phyloP scores from a whole-genome alignment of 768 basidiomycete genomes.

The Boletus coccyginus region DNA sequence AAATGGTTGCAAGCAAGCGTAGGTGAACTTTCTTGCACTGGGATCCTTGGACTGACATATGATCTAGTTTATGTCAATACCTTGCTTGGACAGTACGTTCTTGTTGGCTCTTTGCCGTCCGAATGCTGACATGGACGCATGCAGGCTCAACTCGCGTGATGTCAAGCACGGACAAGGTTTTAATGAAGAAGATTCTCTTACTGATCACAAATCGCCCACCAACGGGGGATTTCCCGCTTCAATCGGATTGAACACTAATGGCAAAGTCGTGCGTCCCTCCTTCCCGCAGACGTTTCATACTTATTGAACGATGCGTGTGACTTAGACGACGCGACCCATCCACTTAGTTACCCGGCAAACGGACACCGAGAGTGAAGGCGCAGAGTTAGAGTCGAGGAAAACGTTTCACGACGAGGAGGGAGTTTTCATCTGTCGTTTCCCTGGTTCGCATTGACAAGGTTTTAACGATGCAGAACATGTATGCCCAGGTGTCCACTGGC shows the following conservation, averaged over 20 bases:
- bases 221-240: background rate
- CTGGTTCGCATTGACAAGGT: background rate
- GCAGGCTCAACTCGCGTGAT: conserved; percentile 27
- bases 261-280: conserved; percentile 16
- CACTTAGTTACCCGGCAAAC: conserved; percentile 1
- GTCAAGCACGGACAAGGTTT: conserved; percentile 17
- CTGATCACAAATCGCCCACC: background rate
- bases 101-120: background rate
- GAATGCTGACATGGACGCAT: background rate
- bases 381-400: conserved; percentile 17
- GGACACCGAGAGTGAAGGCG: conserved; percentile 3
- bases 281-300: background rate
- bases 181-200: conserved; percentile 24
- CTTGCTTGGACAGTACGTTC: conserved; percentile 25
- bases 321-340: conserved; percentile 18
- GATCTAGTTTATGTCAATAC: conserved; percentile 29
- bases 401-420: conserved; percentile 9
- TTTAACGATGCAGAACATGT: conserved; percentile 7
- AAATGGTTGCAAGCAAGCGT: conserved; percentile 29
- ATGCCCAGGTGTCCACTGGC: conserved; percentile 10
- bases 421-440: background rate
- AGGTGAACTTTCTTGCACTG: background rate
- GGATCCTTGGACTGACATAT: background rate
- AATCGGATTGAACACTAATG: conserved; percentile 12
- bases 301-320: background rate